These are phyloP conservation scores for Colletotrichum australisinense DNA, from an alignment of 2,329 filamentous ascomycete genomes.

Conservation along the genomic window DNA sequence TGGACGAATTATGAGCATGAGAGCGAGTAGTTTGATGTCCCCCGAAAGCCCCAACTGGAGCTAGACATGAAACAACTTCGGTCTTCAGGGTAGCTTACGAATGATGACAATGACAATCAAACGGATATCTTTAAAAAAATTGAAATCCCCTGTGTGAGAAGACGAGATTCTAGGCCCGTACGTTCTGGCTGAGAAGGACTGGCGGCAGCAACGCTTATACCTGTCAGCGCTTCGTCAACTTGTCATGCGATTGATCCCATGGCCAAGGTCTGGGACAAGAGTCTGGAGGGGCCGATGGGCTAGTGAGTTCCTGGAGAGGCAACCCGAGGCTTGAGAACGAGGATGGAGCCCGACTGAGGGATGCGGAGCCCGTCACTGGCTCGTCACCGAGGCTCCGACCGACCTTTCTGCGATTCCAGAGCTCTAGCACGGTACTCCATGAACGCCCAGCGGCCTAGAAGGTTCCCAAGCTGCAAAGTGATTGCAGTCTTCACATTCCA, in stretches of 20 bases:
- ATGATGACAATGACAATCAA: background rate
- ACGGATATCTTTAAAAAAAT: background rate
- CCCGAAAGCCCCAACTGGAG: background rate
- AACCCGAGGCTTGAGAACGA: background rate
- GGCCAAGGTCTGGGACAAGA: background rate
- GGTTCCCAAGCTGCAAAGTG: background rate
- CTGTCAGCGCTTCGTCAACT: background rate
- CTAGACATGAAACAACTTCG: background rate
- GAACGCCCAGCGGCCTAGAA: background rate
- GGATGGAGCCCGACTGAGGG: background rate
- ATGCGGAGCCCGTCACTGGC: constrained; percentile 13
- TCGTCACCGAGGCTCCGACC: constrained; percentile 10
- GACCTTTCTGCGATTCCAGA: background rate
- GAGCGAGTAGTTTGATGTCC: background rate
- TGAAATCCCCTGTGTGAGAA: background rate
- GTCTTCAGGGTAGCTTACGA: background rate
- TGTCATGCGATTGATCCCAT: background rate
- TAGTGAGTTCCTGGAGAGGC: background rate
- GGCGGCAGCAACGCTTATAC: background rate
- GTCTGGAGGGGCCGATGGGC: background rate
- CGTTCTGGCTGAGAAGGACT: background rate
- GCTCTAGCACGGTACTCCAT: background rate
- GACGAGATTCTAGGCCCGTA: background rate
- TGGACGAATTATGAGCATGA: background rate
- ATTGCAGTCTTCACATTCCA: constrained; percentile 7